Evolutionary conservation across 2,329 filamentous ascomycete genomes (phyloP), one percentile per base, ranked within the genome.

Genomic region (Aspergillus unguis): DNA sequence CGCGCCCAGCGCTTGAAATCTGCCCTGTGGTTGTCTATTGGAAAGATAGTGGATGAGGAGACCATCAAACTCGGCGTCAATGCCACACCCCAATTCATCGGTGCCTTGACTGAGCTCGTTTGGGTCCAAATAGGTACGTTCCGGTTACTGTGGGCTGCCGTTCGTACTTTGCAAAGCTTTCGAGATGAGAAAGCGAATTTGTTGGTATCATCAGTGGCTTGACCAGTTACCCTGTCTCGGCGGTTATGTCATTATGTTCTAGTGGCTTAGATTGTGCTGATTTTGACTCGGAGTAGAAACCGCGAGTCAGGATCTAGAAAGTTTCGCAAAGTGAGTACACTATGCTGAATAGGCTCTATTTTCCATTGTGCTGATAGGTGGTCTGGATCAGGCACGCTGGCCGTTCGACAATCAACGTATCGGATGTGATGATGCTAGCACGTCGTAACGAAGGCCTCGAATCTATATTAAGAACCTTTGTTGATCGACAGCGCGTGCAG

Each of bases 51-150:
- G 58, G 92, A 97, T 69, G 85, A 92, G 59, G 87, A 95, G 67
- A 86, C 85, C 17, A 75, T 90, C 29, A 78, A 81, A 52, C 77
- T 85, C 28, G 84, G 88, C 66, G 81, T 90, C 58, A 96, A 95
- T 71, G 90, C 92, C 5, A 96, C 92, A 27, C 90, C 90, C 1
- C 90, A 95, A 65, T 96, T 95, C 70, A 95, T 95, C 61, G 90
- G 87, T 6, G 83, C 87, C 0, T 71, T 95, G 65, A 94, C 89
- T 1, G 91, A 96, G 70, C 82, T 95, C 71, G 87, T 92, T 6
- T 96, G 89, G 85, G 82, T 85, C 1, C 91, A 95, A 61, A 87
- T 96, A 47, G 88, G 90, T 92, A 78, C 43, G 44, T 36, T 26
- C 17, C 40, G 11, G n/a, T 40, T 11, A 29, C 4, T 23, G n/a